These are phyloP conservation scores for Hura crepitans DNA, from an alignment of 441 rosid species.

Conservation along the genomic window DNA sequence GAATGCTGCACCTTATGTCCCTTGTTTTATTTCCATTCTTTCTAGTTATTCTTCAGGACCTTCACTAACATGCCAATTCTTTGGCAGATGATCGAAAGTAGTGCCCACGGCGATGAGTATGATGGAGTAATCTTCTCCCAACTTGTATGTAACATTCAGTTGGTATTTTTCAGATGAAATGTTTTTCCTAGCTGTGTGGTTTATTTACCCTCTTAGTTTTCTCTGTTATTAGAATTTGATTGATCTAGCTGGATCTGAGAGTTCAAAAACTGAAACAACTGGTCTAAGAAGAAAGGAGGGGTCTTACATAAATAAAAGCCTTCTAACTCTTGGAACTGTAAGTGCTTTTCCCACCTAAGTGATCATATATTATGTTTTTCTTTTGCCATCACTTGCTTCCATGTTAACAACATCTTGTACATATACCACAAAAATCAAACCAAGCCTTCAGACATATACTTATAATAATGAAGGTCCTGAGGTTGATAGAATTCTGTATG, in stretches of 20 bases:
- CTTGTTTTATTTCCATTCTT: background rate
- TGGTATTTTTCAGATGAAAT: slow-evolving; percentile 9
- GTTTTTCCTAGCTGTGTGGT: slow-evolving; percentile 17
- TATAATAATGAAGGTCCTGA: background rate
- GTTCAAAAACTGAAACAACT: slow-evolving; percentile 99
- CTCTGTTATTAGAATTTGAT: slow-evolving; percentile 73
- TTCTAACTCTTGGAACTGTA: slow-evolving; percentile 98
- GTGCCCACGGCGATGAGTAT: slow-evolving; percentile 91
- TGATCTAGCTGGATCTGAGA: slow-evolving; percentile 99
- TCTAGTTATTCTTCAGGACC: slow-evolving; percentile 11
- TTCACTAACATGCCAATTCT: slow-evolving; percentile 21
- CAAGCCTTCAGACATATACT: background rate
- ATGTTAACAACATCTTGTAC: background rate
- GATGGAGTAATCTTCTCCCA: slow-evolving; percentile 99
- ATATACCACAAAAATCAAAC: background rate
- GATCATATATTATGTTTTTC: background rate
- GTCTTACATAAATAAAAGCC: slow-evolving; percentile 98
- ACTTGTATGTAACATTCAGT: slow-evolving; percentile 53
- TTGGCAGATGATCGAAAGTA: slow-evolving; percentile 97
- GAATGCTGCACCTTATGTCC: background rate
- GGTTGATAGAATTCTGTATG: background rate
- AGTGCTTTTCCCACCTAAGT: slow-evolving; percentile 26
- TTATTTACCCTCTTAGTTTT: slow-evolving; percentile 21
- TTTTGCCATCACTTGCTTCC: slow-evolving; percentile 1
- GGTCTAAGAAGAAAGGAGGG: slow-evolving; percentile 98